These are phyloP conservation scores for Monosporascus ibericus DNA, from an alignment of 2,329 filamentous ascomycete species.

Conservation along the genomic window DNA sequence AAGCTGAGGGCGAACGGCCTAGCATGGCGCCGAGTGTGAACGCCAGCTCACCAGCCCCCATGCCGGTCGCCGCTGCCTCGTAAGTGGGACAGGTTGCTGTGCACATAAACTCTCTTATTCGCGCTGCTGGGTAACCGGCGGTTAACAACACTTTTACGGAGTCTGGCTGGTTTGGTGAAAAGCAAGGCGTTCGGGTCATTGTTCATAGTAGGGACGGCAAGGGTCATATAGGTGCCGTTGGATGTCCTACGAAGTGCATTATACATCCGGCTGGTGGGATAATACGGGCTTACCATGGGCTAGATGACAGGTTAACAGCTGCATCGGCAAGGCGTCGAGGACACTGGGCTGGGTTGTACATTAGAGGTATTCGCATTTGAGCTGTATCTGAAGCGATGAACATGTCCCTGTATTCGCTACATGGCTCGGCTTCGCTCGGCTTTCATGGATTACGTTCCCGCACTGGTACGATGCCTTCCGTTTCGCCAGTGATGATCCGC, in stretches of 20 bases:
- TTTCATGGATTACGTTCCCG: too few species aligned
- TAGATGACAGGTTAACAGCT: constrained; percentile 6
- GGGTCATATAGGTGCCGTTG: constrained; percentile 1
- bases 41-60: constrained; percentile 46
- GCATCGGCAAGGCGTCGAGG: constrained; percentile 8
- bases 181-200: constrained; percentile 25
- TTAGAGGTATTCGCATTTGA: constrained; percentile 8
- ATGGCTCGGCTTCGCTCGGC: too few species aligned
- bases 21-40: constrained; percentile 43
- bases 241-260: not conserved
- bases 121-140: too few species aligned
- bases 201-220: constrained; percentile 6
- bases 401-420: not conserved
- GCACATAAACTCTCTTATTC: not conserved
- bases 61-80: constrained; percentile 40
- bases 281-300: not conserved
- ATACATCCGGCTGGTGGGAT: not conserved
- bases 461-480: too few species aligned
- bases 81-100: constrained; percentile 5
- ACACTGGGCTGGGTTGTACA: constrained; percentile 13
- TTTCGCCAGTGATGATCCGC: too few species aligned
- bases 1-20: constrained; percentile 46
- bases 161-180: constrained; percentile 12
- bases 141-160: constrained; percentile 7
- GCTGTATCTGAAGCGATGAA: not conserved